Evolutionary conservation across 805 yeast species (phyloP).

Genomic region (Blastobotrys attinorum): DNA sequence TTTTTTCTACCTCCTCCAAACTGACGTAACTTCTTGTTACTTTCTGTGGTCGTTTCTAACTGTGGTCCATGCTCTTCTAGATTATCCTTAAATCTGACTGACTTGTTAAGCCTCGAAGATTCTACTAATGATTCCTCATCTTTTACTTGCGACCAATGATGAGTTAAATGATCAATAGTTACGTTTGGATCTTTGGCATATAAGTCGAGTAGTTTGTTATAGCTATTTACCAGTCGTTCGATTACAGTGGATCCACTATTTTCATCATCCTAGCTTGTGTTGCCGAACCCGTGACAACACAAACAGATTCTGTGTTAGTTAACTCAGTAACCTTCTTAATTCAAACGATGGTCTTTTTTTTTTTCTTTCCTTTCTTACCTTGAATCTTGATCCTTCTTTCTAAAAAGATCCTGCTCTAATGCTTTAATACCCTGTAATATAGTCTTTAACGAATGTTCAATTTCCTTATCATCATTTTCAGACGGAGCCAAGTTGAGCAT

Average conservation of each 20-base stretch:
- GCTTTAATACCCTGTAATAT: constrained; percentile 21
- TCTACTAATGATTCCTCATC: background rate
- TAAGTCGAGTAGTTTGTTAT: constrained; percentile 5
- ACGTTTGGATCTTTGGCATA: constrained; percentile 9
- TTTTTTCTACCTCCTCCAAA: background rate
- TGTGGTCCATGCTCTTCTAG: constrained; percentile 18
- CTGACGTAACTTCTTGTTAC: background rate
- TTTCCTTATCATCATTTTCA: constrained; percentile 23
- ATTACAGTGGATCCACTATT: background rate
- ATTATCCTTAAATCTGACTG: constrained; percentile 25
- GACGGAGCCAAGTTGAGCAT: constrained; percentile 23
- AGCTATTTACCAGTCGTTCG: constrained; percentile 1
- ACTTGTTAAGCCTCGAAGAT: constrained; percentile 6
- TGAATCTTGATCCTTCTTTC: no score
- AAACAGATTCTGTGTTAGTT: no score
- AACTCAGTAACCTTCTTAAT: background rate
- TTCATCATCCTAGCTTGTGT: no score
- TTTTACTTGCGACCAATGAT: background rate
- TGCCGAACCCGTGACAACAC: no score
- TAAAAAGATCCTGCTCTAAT: constrained; percentile 19
- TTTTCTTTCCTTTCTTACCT: no score
- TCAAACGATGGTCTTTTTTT: no score
- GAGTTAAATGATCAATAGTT: constrained; percentile 2
- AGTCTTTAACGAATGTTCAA: constrained; percentile 18
- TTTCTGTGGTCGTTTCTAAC: no score